Conservation (phyloP, 345 rosid genomes). For the Cardiospermum halicacabum region DNA sequence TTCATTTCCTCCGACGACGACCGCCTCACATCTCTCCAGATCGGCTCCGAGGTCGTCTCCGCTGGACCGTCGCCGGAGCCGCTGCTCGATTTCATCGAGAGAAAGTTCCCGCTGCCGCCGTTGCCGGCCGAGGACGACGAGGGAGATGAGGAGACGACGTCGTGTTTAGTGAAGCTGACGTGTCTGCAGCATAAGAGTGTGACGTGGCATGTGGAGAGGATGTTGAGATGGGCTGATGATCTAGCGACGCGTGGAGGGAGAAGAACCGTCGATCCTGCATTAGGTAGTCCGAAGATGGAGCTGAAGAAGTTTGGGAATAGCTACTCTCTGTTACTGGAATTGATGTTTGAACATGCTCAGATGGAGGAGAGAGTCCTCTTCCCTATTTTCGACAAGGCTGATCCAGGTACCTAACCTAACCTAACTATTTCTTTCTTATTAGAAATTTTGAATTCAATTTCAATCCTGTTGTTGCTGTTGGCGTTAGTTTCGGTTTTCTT, state of each 20-base stretch:
- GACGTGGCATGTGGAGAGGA: conserved; percentile 54
- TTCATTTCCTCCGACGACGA: conserved; percentile 27
- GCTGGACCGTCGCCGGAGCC: conserved; percentile 41
- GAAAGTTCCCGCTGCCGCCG: conserved; percentile 45
- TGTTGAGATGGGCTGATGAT: conserved; percentile 70
- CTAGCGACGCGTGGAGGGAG: conserved; percentile 50
- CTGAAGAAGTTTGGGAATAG: conserved; percentile 48
- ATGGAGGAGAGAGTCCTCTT: conserved; percentile 74
- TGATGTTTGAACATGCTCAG: conserved; percentile 73
- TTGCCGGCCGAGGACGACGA: conserved; percentile 23
- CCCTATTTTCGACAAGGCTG: conserved; percentile 58
- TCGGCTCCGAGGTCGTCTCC: conserved; percentile 43
- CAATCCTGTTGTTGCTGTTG: too few species aligned
- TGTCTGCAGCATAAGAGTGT: conserved; percentile 58
- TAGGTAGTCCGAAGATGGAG: conserved; percentile 71
- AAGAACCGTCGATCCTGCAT: conserved; percentile 48
- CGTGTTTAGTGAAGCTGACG: conserved; percentile 35
- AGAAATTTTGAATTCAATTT: too few species aligned
- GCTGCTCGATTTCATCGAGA: conserved; percentile 49
- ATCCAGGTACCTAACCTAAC: too few species aligned
- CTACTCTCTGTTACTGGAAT: conserved; percentile 49
- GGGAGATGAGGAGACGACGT: conserved; percentile 33
- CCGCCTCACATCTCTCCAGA: conserved; percentile 20
- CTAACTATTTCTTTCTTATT: too few species aligned
- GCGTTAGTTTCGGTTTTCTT: too few species aligned